These are phyloP conservation scores for Suillus brevipes DNA, from an alignment of 768 basidiomycete genomes.

Conservation along the genomic window DNA sequence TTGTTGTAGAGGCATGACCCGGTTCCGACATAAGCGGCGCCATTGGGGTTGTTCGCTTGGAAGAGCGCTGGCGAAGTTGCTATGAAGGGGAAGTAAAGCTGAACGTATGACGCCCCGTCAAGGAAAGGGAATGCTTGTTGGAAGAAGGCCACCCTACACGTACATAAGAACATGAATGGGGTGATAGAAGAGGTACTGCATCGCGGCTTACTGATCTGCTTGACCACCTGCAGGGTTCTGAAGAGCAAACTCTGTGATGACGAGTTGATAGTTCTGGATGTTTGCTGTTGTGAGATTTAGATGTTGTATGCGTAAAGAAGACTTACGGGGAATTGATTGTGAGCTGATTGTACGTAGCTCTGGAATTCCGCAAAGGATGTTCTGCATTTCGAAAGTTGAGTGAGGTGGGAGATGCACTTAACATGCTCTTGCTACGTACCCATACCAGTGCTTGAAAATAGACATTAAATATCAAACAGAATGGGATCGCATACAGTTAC, in stretches of 20 bases:
- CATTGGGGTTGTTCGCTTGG: conserved; percentile 19
- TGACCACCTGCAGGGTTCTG: conserved; percentile 32
- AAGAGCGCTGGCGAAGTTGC: conserved; percentile 33
- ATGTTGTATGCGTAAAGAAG: no score
- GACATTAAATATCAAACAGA: neutral
- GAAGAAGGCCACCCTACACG: conserved; percentile 33
- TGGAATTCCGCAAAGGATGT: conserved; percentile 29
- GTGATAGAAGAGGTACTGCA: neutral
- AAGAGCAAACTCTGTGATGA: conserved; percentile 36
- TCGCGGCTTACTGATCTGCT: conserved; percentile 27
- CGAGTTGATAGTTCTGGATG: conserved; percentile 23
- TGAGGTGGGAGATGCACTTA: neutral
- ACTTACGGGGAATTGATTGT: conserved; percentile 31
- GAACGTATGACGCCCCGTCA: conserved; percentile 30
- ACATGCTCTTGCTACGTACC: conserved; percentile 16
- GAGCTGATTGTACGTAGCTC: conserved; percentile 25
- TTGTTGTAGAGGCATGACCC: conserved; percentile 36
- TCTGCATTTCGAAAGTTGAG: conserved; percentile 18
- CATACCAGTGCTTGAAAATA: conserved; percentile 29
- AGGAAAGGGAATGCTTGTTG: conserved; percentile 36
- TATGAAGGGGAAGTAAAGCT: conserved; percentile 39
- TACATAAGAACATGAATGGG: conserved; percentile 5
- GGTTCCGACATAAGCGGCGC: conserved; percentile 21
- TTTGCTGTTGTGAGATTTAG: conserved; percentile 11
- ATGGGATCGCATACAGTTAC: conserved; percentile 2